Evolutionary conservation across 2,329 filamentous ascomycete species (phyloP), one percentile per base, ranked within the genome.

Genomic region (Raffaelea arxii): DNA sequence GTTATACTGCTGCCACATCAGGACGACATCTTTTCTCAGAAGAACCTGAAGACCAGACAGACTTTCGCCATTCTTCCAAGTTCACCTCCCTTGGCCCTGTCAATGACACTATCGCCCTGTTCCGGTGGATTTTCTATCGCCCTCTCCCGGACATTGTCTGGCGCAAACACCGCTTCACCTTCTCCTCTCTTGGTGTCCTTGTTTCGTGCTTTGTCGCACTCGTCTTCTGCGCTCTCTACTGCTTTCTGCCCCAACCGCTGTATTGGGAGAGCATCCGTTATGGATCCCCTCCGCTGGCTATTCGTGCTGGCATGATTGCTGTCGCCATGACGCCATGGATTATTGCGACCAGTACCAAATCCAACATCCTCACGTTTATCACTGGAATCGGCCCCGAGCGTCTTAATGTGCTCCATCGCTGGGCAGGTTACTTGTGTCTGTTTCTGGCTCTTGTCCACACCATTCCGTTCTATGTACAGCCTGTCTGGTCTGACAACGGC

Each of bases 291-390:
- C 91, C 91, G 1, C 63, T 97, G 46, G 88, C 90, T 10, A 80
- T 96, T 50, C 78, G 91, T 53, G 74, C 89, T 7, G 91, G 91
- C 41, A 96, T 96, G 91, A 78, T 96, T 47, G 82, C 90, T 12
- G 83, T 96, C 14, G 86, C 91, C 12, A 78, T 95, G 74, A 84
- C 92, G 40, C 91, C 91, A 1, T 96, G 90, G 89, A 91, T 96
- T 53, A 71, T 95, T 43, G 87, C 83, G 18, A 80, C 92, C 11
- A 88, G 86, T 59, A 94, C 88, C 74, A 96, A 96, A 64, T 84
- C 88, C 16, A 97, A 96, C 59, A 59, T 95, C 25, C 75, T 97
- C 46, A 84, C 85, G 1, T 66, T 90, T 47, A 65, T 96, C 48
- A 95, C 90, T 4, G 91, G 91, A 14, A 91, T 97, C 54, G 87